Base-by-base conservation (phyloP, 139 green algal genomes). In the Picochlorum sp. region DNA sequence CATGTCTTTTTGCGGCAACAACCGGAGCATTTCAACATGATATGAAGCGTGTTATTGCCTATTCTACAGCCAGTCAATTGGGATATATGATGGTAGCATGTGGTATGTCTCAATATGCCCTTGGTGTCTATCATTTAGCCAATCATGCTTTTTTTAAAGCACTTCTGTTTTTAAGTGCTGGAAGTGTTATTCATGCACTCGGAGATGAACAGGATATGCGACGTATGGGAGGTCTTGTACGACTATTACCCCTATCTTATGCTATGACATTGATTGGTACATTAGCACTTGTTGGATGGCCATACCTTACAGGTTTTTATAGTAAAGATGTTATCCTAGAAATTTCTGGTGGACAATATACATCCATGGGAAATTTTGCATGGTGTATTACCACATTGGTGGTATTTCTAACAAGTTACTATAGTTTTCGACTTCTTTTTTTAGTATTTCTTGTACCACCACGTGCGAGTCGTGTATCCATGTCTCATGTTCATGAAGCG, bases 1-100 rank as follows among this genome's bases (percentile, higher is more conserved):
- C 81, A 49, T 80, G 69, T 76, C 84, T 84, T 76, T 85, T 89
- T 80, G 80, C 76, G 15, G 78, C 76, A 38, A 84, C 78, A 24
- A 83, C 77, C 51, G 81, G 79, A 65, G 52, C 82, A 38, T 62
- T 82, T 26, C 79, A 87, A 78, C 82, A 82, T 77, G 75, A 86
- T 74, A 74, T 87, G 71, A 85, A 86, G 77, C 71, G 77, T 66
- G 77, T 90, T 14, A 85, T 87, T 81, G 78, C 77, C 57, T 88
- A 81, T 69, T 83, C 76, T 70, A 84, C 82, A 62, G 83, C 77
- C 74, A 85, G 82, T 68, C 82, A 88, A 68, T 81, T 83, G 58
- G 81, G 81, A 47, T 88, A 88, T 52, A 85, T 85, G 76, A 61
- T 84, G 64, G 81, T 83, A 70, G 76, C 71, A 46, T 75, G 74